These are phyloP conservation scores for Fonsecaea erecta DNA, from an alignment of 2,329 filamentous ascomycete species.

Conservation along the genomic window DNA sequence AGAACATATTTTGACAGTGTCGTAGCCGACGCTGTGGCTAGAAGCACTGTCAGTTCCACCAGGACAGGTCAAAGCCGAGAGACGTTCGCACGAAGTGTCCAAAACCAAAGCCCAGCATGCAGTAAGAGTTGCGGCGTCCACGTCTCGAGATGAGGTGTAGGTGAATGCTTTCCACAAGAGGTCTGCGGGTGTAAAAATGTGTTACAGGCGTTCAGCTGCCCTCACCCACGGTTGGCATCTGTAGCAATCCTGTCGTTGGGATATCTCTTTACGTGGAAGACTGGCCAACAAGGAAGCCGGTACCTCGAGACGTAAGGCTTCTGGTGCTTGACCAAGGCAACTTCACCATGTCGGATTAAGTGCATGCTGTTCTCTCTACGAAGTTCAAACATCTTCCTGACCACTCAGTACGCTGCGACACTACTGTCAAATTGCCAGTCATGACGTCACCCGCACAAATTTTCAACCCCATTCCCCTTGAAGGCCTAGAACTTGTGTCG, in stretches of 20 bases:
- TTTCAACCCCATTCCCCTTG: background rate
- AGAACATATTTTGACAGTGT: background rate
- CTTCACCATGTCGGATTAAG: too few species aligned
- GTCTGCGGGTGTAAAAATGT: too few species aligned
- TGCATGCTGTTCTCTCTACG: too few species aligned
- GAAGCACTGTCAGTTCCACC: background rate
- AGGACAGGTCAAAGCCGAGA: background rate
- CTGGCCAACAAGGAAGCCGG: too few species aligned
- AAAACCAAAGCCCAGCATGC: background rate
- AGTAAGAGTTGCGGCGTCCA: background rate
- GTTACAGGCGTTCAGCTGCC: too few species aligned
- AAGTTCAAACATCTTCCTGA: too few species aligned
- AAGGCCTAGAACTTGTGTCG: background rate
- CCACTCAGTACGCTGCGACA: background rate
- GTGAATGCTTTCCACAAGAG: background rate
- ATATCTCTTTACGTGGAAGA: too few species aligned
- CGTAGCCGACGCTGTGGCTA: background rate
- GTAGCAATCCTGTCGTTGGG: background rate
- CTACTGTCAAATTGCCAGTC: background rate
- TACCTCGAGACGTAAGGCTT: too few species aligned
- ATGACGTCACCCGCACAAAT: background rate
- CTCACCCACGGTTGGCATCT: background rate
- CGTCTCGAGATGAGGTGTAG: background rate
- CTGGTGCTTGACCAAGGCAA: too few species aligned
- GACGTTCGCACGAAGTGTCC: background rate